Percentiles rank a stretch among this genome's conserved stretches.
These are phyloP conservation scores for Fraxinus xanthoxyloides DNA, from an alignment of 305 asterid genomes.

Conservation along the genomic window DNA sequence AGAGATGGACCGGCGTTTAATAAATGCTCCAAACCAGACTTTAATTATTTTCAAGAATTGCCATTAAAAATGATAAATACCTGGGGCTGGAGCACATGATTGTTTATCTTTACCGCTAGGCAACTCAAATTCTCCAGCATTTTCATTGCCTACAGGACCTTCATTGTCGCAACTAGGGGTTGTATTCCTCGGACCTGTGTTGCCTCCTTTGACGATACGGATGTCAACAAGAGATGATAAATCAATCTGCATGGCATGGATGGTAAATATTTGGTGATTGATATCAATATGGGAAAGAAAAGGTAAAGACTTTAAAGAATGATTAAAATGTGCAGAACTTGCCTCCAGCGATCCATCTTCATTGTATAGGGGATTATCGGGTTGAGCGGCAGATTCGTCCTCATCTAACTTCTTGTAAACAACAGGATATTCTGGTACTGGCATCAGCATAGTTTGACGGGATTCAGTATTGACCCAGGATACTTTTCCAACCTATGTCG, in stretches of 20 bases:
- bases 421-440: constrained; percentile 73
- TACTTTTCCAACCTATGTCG: constrained; percentile 75
- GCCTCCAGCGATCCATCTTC: constrained; percentile 97
- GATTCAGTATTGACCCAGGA: constrained; percentile 49
- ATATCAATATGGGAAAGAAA: neutral
- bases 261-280: neutral
- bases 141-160: constrained; percentile 30
- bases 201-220: constrained; percentile 47
- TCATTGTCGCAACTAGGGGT: constrained; percentile 28
- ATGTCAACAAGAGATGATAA: constrained; percentile 70
- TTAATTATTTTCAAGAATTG: neutral
- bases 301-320: neutral
- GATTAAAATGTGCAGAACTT: constrained; percentile 13
- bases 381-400: constrained; percentile 39
- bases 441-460: constrained; percentile 46
- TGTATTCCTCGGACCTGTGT: constrained; percentile 32
- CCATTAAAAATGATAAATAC: constrained; percentile 33
- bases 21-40: neutral
- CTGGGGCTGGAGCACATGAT: constrained; percentile 32
- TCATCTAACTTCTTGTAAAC: constrained; percentile 36
- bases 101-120: constrained; percentile 38
- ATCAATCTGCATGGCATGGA: constrained; percentile 55
- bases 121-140: constrained; percentile 28
- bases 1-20: neutral
- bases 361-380: constrained; percentile 54